These are phyloP conservation scores for Crithidia expoeki DNA, from an alignment of 208 protist genomes.

Conservation along the genomic window DNA sequence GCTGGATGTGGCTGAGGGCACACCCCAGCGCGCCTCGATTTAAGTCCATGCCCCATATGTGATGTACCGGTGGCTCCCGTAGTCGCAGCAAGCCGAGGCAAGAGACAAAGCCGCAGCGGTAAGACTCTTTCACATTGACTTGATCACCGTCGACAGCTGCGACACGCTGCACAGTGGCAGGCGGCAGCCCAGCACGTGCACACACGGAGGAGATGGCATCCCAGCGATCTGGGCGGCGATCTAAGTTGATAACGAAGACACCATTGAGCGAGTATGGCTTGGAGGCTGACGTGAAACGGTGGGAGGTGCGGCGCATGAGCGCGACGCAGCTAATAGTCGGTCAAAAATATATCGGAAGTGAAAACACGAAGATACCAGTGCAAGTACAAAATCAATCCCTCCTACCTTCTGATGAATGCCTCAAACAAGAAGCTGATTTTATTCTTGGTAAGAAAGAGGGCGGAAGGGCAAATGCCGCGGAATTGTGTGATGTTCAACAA, in stretches of 20 bases:
- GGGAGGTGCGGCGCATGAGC: neutral
- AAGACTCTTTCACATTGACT: constrained; percentile 32
- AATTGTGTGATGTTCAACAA: too few relatives aligned
- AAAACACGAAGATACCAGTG: too few relatives aligned
- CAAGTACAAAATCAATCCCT: too few relatives aligned
- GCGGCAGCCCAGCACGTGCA: constrained; percentile 32
- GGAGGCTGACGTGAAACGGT: neutral
- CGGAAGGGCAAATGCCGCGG: too few relatives aligned
- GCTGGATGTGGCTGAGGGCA: constrained; percentile 70
- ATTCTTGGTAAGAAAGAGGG: too few relatives aligned
- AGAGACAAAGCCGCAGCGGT: constrained; percentile 60
- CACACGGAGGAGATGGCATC: constrained; percentile 27
- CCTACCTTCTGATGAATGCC: too few relatives aligned
- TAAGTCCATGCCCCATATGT: constrained; percentile 89
- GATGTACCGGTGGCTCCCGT: constrained; percentile 34
- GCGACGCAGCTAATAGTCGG: neutral
- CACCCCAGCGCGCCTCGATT: constrained; percentile 80
- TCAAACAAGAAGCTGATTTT: too few relatives aligned
- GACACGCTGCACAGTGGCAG: constrained; percentile 43
- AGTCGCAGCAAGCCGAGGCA: constrained; percentile 58
- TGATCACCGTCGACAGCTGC: constrained; percentile 57
- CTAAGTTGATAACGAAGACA: constrained; percentile 80
- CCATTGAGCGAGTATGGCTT: constrained; percentile 20
- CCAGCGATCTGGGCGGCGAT: constrained; percentile 72
- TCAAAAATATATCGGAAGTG: too few relatives aligned